Percentiles rank a stretch among this genome's conserved stretches.
These are phyloP conservation scores for Triticum monococcum DNA, from an alignment of 176 grass and related monocot genomes.

Conservation along the genomic window DNA sequence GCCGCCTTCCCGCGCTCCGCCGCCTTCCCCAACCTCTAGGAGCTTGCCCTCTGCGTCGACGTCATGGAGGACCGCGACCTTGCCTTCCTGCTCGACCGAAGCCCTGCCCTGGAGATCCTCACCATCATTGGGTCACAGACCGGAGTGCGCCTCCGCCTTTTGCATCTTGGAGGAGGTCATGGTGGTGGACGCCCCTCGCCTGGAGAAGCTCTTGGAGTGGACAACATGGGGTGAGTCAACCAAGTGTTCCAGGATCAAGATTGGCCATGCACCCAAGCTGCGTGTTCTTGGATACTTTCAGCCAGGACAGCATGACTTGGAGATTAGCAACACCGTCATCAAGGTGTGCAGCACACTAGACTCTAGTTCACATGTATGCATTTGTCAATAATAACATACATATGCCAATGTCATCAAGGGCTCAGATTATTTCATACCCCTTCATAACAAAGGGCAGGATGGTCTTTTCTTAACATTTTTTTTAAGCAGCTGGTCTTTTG, in stretches of 20 bases:
- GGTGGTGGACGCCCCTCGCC: neutral
- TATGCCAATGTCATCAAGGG: neutral
- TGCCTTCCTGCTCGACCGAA: neutral
- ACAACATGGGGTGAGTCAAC: neutral
- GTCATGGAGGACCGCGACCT: neutral
- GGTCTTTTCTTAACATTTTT: no score
- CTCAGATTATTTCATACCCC: no score
- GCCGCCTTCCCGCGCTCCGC: neutral
- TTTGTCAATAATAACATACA: neutral
- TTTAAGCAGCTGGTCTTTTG: no score
- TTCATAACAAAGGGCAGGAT: no score
- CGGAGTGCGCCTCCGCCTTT: neutral
- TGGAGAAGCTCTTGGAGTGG: neutral
- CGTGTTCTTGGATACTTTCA: constrained; percentile 1
- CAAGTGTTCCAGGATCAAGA: neutral
- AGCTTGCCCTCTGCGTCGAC: neutral
- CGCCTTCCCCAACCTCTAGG: neutral
- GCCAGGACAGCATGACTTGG: neutral
- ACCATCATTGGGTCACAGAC: neutral
- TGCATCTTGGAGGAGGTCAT: neutral
- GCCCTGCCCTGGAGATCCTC: constrained; percentile 1
- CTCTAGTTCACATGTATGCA: neutral
- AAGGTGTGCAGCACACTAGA: neutral
- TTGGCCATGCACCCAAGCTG: neutral
- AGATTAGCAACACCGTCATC: neutral